phyloP scores from a whole-genome alignment of 768 basidiomycete species.

The Tylopilus subfusipes region DNA sequence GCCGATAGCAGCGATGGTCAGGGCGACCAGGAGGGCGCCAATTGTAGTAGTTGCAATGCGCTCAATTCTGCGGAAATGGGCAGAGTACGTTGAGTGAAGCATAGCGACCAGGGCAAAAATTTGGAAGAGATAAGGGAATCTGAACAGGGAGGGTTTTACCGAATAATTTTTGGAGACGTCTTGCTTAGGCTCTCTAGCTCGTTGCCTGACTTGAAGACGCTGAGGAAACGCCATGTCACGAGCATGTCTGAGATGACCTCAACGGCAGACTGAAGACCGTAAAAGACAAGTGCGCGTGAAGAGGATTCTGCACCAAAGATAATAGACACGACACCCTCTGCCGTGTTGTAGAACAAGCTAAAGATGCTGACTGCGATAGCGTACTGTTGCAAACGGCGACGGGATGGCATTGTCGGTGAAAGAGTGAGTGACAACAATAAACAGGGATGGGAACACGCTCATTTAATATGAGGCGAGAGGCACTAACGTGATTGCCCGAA shows the following conservation, averaged over 20 bases:
- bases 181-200: constrained; percentile 14
- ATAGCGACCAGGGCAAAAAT: background rate
- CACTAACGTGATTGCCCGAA: background rate
- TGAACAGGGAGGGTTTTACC: constrained; percentile 2
- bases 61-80: constrained; percentile 31
- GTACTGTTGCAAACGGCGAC: constrained; percentile 27
- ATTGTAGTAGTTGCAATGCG: constrained; percentile 36
- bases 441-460: background rate
- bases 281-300: constrained; percentile 45
- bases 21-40: constrained; percentile 35
- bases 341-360: constrained; percentile 38
- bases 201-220: constrained; percentile 33
- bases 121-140: background rate
- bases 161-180: constrained; percentile 8
- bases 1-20: constrained; percentile 36
- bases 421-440: background rate
- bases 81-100: background rate
- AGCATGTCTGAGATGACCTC: constrained; percentile 44
- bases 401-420: constrained; percentile 17
- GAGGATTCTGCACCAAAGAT: constrained; percentile 43
- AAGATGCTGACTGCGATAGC: constrained; percentile 42
- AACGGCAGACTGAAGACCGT: constrained; percentile 46
- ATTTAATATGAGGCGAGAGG: background rate
- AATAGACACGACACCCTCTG: constrained; percentile 43
- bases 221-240: constrained; percentile 44